Base-by-base conservation (phyloP, 208 protist genomes). In the Trypanosoma melophagium region DNA sequence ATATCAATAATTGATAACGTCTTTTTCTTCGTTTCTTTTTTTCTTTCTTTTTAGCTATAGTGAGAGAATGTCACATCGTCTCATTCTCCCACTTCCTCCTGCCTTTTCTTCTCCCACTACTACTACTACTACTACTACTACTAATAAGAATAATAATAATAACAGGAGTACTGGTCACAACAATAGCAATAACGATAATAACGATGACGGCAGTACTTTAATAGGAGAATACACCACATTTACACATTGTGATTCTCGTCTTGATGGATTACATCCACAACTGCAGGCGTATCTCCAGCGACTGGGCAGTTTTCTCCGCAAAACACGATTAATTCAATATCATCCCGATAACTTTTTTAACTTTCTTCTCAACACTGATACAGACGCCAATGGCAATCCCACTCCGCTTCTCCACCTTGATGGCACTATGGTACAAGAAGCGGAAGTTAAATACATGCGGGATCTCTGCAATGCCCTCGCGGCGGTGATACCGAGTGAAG, bases 341-440 rank as follows among this genome's bases (percentile, higher is more conserved):
- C 86, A 94, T 73, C 87, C 90, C 3, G 84, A 93, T 13, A 77
- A 89, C 52, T 96, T 83, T 63, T 94, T 96, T 41, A 57, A 80
- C 41, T 81, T 84, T 52, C 60, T 88, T 35, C 68, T 55, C 13
- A 55, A 71, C 52, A 76, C 54, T 58, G 74, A 76, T 60, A 67
- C n/a, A 7, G 49, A 40, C 16, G 47, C 10, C 24, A 25, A 14
- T 7, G 58, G 25, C 16, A 2, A n/a, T 3, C 3, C 7, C 12
- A 25, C 14, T 10, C n/a, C 25, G 17, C 17, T 71, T 0, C 21
- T 25, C 40, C 85, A 88, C 55, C 58, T 88, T 8, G 86, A 87
- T 66, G 69, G 76, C 21, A 77, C 60, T 7, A 31, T 65, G 9
- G 80, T 92, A 2, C 66, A 74, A 3, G 8, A 67, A 17, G 75